These are phyloP conservation scores for Pyracantha coccinea DNA, from an alignment of 331 rosid species.

Conservation along the genomic window DNA sequence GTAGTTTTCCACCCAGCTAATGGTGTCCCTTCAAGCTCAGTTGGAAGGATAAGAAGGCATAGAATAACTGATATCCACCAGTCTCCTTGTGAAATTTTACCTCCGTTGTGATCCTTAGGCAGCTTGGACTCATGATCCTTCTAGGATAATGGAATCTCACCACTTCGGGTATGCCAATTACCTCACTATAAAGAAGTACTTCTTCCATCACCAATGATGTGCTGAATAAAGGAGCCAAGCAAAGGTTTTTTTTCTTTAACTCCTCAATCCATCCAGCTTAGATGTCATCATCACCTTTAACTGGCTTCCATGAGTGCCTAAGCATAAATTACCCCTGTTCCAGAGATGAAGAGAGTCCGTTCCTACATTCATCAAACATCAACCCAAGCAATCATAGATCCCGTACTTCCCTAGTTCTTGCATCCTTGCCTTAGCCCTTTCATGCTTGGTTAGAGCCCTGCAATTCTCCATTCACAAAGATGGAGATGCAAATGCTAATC, in stretches of 20 bases:
- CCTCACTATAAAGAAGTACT: too few species aligned
- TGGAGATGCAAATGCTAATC: background rate
- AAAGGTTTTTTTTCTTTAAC: background rate
- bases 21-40: background rate
- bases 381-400: background rate
- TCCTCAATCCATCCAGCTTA: background rate
- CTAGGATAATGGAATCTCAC: background rate
- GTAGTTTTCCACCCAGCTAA: background rate
- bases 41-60: background rate
- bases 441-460: background rate
- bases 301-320: background rate
- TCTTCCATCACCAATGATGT: background rate
- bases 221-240: background rate
- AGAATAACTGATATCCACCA: background rate
- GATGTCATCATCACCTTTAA: background rate
- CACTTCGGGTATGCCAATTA: background rate
- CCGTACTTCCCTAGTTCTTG: background rate
- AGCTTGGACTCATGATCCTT: background rate
- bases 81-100: background rate
- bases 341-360: background rate
- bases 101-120: background rate
- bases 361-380: background rate
- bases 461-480: background rate
- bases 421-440: background rate
- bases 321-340: background rate